These are phyloP conservation scores for Globisporangium sylvaticum DNA, from an alignment of 352 stramenopile genomes.

Conservation along the genomic window DNA sequence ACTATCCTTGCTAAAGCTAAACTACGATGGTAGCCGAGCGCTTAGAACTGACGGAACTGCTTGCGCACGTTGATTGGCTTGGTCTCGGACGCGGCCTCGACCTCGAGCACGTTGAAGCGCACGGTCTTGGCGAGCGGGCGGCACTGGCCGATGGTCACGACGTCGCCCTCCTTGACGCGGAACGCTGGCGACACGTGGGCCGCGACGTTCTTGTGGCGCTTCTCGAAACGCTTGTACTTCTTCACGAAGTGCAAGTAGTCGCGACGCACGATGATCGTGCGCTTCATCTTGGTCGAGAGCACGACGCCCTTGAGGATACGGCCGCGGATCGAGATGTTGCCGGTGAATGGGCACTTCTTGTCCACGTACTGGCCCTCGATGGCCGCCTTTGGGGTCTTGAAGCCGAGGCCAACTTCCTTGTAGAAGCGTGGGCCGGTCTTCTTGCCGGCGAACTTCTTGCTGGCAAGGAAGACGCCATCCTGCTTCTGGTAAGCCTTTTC, in stretches of 20 bases:
- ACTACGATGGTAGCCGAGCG: constrained; percentile 1
- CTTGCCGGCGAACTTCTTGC: constrained; percentile 92
- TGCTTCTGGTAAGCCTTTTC: constrained; percentile 99
- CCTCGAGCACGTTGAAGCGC: constrained; percentile 99
- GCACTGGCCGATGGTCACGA: constrained; percentile 99
- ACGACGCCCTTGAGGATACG: constrained; percentile 98
- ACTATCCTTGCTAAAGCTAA: not conserved
- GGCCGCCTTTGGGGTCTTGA: constrained; percentile 97
- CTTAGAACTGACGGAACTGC: constrained; percentile 98
- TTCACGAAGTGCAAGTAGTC: constrained; percentile 99
- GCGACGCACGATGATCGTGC: constrained; percentile 98
- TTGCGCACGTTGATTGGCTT: constrained; percentile 97
- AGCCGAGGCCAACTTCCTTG: constrained; percentile 97
- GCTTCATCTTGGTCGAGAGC: constrained; percentile 99
- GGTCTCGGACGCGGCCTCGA: constrained; percentile 94
- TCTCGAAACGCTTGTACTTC: constrained; percentile 99
- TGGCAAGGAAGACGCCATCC: constrained; percentile 97
- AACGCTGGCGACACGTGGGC: constrained; percentile 98
- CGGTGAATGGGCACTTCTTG: constrained; percentile 99
- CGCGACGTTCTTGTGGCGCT: constrained; percentile 99
- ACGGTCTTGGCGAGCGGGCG: constrained; percentile 99
- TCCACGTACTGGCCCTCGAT: constrained; percentile 97
- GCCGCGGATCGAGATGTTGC: constrained; percentile 98
- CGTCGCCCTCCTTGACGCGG: constrained; percentile 98
- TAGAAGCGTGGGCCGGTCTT: constrained; percentile 96